These are phyloP conservation scores for Ceriops zippeliana DNA, from an alignment of 345 rosid genomes.

Conservation along the genomic window DNA sequence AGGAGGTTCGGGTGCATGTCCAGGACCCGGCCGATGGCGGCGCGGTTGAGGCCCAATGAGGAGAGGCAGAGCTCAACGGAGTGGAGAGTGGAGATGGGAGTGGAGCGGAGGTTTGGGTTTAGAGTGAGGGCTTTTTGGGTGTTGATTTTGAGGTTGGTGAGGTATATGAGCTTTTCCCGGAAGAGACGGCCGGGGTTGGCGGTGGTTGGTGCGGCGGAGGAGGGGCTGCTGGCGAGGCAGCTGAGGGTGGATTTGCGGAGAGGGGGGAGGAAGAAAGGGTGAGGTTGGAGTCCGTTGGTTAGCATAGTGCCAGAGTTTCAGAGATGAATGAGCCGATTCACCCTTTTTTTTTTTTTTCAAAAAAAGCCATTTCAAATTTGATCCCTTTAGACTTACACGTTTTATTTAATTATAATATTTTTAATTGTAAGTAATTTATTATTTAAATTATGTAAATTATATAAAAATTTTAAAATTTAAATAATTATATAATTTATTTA, in stretches of 20 bases:
- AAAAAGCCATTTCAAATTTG: too few relatives aligned
- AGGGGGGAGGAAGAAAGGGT: background rate
- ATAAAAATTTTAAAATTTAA: too few relatives aligned
- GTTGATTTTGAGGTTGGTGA: constrained; percentile 57
- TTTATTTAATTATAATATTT: too few relatives aligned
- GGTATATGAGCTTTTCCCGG: constrained; percentile 66
- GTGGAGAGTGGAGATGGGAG: constrained; percentile 64
- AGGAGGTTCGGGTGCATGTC: constrained; percentile 75
- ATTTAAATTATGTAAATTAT: too few relatives aligned
- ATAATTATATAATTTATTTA: too few relatives aligned
- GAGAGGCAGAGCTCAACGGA: constrained; percentile 59
- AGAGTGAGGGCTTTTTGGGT: constrained; percentile 59
- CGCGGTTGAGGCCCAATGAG: constrained; percentile 57
- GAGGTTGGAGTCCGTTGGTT: background rate
- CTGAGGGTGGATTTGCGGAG: background rate
- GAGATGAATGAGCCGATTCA: too few relatives aligned
- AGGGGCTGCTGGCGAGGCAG: background rate
- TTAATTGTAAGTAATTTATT: too few relatives aligned
- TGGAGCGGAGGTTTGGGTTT: constrained; percentile 72
- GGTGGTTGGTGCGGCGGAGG: constrained; percentile 7
- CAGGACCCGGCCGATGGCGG: constrained; percentile 65
- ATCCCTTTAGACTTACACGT: too few relatives aligned
- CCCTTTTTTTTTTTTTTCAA: too few relatives aligned
- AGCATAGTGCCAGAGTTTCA: too few relatives aligned
- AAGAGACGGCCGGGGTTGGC: constrained; percentile 61